Evolutionary conservation across 306 rosid species (phyloP).

Genomic region (Spatholobus suberectus): DNA sequence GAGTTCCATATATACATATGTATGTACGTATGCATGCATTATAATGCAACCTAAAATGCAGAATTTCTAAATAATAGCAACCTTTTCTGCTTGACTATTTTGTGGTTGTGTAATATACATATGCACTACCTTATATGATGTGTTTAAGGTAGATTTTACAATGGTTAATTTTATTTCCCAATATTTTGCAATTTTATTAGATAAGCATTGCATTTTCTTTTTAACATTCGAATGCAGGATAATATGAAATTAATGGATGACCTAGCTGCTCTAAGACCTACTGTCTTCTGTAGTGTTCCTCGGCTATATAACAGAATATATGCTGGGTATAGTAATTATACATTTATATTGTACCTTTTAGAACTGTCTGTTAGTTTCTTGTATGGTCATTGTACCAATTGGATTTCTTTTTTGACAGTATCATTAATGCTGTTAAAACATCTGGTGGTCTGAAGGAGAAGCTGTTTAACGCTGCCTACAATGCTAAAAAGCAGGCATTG

Average conservation of each 20-base stretch:
- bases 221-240: slow-evolving; percentile 69
- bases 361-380: slow-evolving; percentile 29
- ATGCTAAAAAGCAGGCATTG: slow-evolving; percentile 90
- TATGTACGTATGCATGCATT: slow-evolving; percentile 6
- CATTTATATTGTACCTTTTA: slow-evolving; percentile 19
- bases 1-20: neutral
- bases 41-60: slow-evolving; percentile 13
- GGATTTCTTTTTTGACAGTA: slow-evolving; percentile 55
- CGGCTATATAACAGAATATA: slow-evolving; percentile 96
- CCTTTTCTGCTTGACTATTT: slow-evolving; percentile 13
- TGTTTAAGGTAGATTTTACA: neutral
- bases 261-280: slow-evolving; percentile 84
- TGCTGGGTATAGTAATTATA: slow-evolving; percentile 71
- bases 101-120: neutral
- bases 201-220: slow-evolving; percentile 37
- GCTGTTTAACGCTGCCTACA: slow-evolving; percentile 91
- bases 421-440: slow-evolving; percentile 83
- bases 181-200: slow-evolving; percentile 24
- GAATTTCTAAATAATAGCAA: slow-evolving; percentile 14
- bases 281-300: slow-evolving; percentile 95
- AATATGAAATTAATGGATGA: slow-evolving; percentile 95
- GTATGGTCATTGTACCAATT: slow-evolving; percentile 42
- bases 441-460: slow-evolving; percentile 90
- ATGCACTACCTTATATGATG: neutral
- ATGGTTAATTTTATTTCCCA: neutral